Percentiles rank a stretch among this genome's conserved stretches.
phyloP scores from a whole-genome alignment of 129 eudicot species.

The Ambrosia trifida region DNA sequence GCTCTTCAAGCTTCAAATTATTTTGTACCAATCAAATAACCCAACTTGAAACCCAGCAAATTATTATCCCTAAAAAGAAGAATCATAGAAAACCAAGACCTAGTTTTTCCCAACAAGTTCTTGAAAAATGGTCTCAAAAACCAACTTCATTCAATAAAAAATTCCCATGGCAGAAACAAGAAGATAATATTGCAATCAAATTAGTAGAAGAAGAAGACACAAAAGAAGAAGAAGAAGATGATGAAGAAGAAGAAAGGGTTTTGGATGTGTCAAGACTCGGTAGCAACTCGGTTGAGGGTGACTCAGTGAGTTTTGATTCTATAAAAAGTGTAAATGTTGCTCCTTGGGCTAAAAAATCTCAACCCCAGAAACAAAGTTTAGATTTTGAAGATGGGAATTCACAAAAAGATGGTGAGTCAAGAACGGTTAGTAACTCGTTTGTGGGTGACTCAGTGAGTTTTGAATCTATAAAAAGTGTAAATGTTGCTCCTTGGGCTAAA shows the following conservation, averaged over 20 bases:
- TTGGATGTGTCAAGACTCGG: constrained; percentile 32
- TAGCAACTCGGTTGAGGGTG: constrained; percentile 28
- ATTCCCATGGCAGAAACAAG: constrained; percentile 70
- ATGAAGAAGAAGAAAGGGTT: constrained; percentile 19
- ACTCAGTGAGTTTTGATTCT: constrained; percentile 32
- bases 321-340: constrained; percentile 36
- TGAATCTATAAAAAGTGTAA: constrained; percentile 20
- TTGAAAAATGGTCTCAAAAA: constrained; percentile 75
- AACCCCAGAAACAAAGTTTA: constrained; percentile 37
- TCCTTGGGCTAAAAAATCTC: constrained; percentile 67
- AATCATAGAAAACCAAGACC: constrained; percentile 82
- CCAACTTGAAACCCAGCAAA: constrained; percentile 41
- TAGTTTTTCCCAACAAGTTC: constrained; percentile 75
- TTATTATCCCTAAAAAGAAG: constrained; percentile 43
- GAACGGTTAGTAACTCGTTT: constrained; percentile 21
- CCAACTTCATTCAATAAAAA: constrained; percentile 44
- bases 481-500: constrained; percentile 69
- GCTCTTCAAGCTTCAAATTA: constrained; percentile 21
- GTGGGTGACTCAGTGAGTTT: constrained; percentile 36
- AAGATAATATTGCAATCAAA: constrained; percentile 8
- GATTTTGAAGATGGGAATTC: constrained; percentile 29
- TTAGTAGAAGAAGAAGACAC: not conserved
- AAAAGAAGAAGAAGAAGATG: constrained; percentile 10
- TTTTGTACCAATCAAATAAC: constrained; percentile 29
- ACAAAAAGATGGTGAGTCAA: constrained; percentile 17